Percentiles rank a stretch among this genome's conserved stretches.
phyloP scores from a whole-genome alignment of 805 yeast genomes.

The Yarrowia sp. region DNA sequence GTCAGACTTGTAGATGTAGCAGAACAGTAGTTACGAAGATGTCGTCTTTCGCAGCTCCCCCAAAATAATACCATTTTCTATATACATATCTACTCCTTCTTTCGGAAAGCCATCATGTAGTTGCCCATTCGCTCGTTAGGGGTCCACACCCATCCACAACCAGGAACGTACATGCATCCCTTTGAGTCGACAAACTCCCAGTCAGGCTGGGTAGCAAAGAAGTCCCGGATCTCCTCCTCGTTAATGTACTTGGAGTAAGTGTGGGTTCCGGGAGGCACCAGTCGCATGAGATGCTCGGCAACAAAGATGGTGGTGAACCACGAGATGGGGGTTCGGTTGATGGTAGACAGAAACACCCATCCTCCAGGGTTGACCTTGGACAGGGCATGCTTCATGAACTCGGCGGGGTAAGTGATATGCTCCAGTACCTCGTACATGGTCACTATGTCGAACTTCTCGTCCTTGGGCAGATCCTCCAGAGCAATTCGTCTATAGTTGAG shows the following conservation, averaged over 20 bases:
- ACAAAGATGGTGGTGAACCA: constrained; percentile 92
- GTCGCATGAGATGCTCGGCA: constrained; percentile 79
- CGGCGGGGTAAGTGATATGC: constrained; percentile 87
- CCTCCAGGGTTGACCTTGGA: constrained; percentile 79
- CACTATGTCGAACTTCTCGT: constrained; percentile 70
- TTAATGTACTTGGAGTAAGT: constrained; percentile 85
- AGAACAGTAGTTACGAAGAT: no score
- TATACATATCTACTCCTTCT: constrained; percentile 49
- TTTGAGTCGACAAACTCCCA: constrained; percentile 69
- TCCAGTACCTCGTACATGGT: constrained; percentile 95
- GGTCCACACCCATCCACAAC: constrained; percentile 78
- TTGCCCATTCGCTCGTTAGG: constrained; percentile 69
- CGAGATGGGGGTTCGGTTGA: constrained; percentile 83
- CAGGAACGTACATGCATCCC: constrained; percentile 86
- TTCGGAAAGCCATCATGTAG: constrained; percentile 82
- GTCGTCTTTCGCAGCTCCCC: neutral
- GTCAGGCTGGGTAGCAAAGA: constrained; percentile 59
- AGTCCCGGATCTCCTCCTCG: constrained; percentile 69
- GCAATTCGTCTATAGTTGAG: constrained; percentile 67
- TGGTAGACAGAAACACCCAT: constrained; percentile 84
- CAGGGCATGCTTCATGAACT: constrained; percentile 72
- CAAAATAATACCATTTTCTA: constrained; percentile 1
- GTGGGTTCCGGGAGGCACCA: constrained; percentile 95
- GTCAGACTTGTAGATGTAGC: no score
- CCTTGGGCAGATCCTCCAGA: constrained; percentile 61